Evolutionary conservation across 2,329 filamentous ascomycete genomes (phyloP), one percentile per base, ranked within the genome.

Genomic region (Akanthomyces uredinophilus): DNA sequence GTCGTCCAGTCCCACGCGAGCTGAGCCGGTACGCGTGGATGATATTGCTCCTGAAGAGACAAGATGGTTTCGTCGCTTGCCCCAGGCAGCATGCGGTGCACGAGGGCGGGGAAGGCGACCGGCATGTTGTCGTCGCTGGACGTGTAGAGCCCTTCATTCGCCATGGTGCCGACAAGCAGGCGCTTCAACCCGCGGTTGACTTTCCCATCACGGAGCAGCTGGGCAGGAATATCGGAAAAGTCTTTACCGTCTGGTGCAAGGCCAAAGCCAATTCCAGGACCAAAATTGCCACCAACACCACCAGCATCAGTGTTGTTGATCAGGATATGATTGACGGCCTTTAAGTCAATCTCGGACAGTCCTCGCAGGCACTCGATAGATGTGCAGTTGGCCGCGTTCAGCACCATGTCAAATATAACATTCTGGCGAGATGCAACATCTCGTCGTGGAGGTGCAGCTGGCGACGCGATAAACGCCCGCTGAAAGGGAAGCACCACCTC

Each of bases 401-500:
- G 50, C 2, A 66, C 55, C 13, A 37, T 50, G 13, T 64, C n/a
- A 37, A 64, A 66, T 13, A 65, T n/a, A 11, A 62, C 14, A 16
- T 11, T 37, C 43, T 65, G 64, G 13, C 64, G 60, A 2, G 39
- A 49, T n/a, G 54, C 44, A 13, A 64, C 53, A 35, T 65, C 54
- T 49, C 64, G 56, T 27, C 64, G 50, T 13, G 62, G 63, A 4
- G 64, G 64, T n/a, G 61, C 54, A 4, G 60, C 62, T 2, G 63
- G 63, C 1, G 65, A 65, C 3, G 64, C 59, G 11, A 64, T 43
- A 10, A 65, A 63, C 14, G 43, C 63, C 44, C 64, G 52, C 52
- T 73, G 72, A 67, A 82, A 82, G 1, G 78, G 79, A 10, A 66
- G 68, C 32, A 54, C 64, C 8, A 65, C 67, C 27, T 68, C 68